A percentile compares a stretch with the other conserved stretches of the same genome.
Conservation (phyloP, 1,139 yeast genomes). For the Wickerhamomyces sp. region DNA sequence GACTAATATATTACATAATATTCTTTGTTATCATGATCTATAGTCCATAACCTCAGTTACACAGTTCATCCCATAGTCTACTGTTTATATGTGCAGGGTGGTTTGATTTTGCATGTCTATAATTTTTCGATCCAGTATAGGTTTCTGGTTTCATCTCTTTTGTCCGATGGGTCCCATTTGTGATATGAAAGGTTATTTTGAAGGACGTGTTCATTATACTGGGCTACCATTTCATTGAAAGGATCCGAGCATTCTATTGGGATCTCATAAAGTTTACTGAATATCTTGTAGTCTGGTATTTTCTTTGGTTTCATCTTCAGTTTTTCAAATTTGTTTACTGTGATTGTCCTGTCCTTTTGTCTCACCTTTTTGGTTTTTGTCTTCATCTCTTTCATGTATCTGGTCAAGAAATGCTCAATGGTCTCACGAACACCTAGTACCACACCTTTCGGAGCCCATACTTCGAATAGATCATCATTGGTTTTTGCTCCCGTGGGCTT, state of each 20-base stretch:
- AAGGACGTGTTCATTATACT: constrained; percentile 13
- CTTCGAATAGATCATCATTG: constrained; percentile 34
- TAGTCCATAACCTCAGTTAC: no score
- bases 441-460: constrained; percentile 47
- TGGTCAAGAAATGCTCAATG: constrained; percentile 27
- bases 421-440: constrained; percentile 38
- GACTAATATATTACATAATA: no score
- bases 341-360: constrained; percentile 6
- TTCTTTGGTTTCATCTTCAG: constrained; percentile 13
- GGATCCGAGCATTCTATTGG: constrained; percentile 19
- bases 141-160: constrained; percentile 14
- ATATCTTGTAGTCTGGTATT: constrained; percentile 20
- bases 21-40: no score
- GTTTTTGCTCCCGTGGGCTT: constrained; percentile 56
- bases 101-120: background rate
- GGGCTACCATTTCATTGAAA: constrained; percentile 15
- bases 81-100: no score
- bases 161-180: constrained; percentile 4
- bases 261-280: constrained; percentile 19
- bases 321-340: constrained; percentile 8
- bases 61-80: no score
- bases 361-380: constrained; percentile 6
- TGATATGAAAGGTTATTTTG: constrained; percentile 12
- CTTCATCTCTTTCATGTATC: constrained; percentile 10
- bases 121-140: constrained; percentile 22